These are phyloP conservation scores for Penicillium ucsense DNA, from an alignment of 495 filamentous ascomycete genomes.

Conservation along the genomic window DNA sequence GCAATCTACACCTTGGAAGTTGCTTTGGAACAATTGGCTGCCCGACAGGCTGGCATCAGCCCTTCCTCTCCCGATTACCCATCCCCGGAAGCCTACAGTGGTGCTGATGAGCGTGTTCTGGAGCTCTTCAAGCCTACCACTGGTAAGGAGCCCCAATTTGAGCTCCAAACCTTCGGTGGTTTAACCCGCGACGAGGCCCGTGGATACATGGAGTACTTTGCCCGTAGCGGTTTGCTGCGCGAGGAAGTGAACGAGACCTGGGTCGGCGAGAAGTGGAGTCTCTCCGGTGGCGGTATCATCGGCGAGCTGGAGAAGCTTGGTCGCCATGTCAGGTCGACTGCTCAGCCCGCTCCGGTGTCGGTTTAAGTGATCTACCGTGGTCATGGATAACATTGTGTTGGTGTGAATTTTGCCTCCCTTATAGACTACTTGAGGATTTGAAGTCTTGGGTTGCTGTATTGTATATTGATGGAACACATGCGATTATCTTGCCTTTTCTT, in stretches of 20 bases:
- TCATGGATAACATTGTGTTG: neutral
- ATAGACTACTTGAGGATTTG: neutral
- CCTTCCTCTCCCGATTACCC: conserved; percentile 36
- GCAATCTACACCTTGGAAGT: conserved; percentile 52
- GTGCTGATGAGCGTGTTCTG: conserved; percentile 58
- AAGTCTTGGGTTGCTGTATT: conserved; percentile 6
- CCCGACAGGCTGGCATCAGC: conserved; percentile 25
- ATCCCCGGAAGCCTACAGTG: conserved; percentile 50
- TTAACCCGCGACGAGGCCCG: conserved; percentile 68
- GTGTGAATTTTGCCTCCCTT: neutral
- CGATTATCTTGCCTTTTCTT: conserved; percentile 2
- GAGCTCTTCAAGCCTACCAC: conserved; percentile 31
- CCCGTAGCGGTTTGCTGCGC: conserved; percentile 70
- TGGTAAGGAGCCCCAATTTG: conserved; percentile 33
- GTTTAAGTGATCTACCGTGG: conserved; percentile 1
- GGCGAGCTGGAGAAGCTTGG: conserved; percentile 70
- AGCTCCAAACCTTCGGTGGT: conserved; percentile 50
- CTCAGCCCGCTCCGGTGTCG: conserved; percentile 9
- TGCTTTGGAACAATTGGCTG: conserved; percentile 45
- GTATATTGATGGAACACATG: conserved; percentile 13
- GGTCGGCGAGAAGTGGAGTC: conserved; percentile 76
- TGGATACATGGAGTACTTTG: conserved; percentile 87
- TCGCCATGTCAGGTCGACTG: conserved; percentile 35
- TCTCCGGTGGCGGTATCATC: conserved; percentile 72
- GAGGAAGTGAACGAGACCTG: conserved; percentile 56